Base-by-base conservation (phyloP, 202 grass and related monocot species). In the Digitaria exilis region DNA sequence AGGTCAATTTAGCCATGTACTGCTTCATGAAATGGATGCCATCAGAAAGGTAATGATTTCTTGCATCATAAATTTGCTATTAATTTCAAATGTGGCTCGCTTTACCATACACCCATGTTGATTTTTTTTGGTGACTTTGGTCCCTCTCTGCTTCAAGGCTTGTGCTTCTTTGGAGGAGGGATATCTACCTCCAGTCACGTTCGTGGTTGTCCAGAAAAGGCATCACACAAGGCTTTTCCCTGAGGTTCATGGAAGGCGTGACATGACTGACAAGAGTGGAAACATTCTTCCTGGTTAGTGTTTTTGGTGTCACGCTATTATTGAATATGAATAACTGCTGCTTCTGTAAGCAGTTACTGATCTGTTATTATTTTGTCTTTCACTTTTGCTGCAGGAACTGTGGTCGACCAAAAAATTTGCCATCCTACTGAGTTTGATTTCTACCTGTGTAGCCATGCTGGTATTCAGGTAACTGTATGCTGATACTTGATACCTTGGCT, bases 381-480 rank as follows among this genome's bases (percentile, higher is more conserved):
- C 28, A 21, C 16, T 56, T 59, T 19, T 76, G 19, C 32, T 84
- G 61, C 63, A 97, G 95, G 95, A 81, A 97, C 90, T 44, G 92
- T 97, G 17, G 90, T 94, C 21, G 92, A 97, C 70, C 86, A 68
- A 31, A 51, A 63, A n/a, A 97, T 97, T 66, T 97, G 94, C 48
- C 94, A 97, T 85, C 94, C 91, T 17, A 97, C 80, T 0, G 91
- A 94, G 62, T 97, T 97, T 44, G 87, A 94, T 70, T 97, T 97
- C 73, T 97, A 92, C 80, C 75, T 97, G 6, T 97, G 94, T 60
- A 94, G 89, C 34, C 89, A 94, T 92, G 94, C 94, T 68, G 91
- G 89, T 54, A 97, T 94, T 32, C 87, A 97, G 87, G 94, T 96
- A 84, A 69, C 2, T 73, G 11, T 13, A 19, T 56, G 41, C 4